Conservation (phyloP, 257 asterid species). For the Catharanthus roseus region DNA sequence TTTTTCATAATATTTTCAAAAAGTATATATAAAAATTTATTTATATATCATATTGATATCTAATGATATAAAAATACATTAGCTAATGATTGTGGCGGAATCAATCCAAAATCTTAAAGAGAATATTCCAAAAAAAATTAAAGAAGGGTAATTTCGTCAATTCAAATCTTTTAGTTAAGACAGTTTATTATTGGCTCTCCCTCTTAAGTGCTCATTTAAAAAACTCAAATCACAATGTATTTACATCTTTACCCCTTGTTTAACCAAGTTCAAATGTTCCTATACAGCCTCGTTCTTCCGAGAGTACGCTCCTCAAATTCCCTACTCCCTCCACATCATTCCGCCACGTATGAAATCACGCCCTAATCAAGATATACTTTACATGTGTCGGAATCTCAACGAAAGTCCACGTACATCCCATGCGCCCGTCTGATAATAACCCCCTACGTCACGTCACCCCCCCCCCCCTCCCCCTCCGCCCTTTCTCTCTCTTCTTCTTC, state of each 20-base stretch:
- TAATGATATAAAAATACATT: too few species aligned
- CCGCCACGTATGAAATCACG: conserved; percentile 15
- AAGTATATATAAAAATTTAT: too few species aligned
- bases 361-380: not conserved
- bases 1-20: too few species aligned
- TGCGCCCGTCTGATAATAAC: conserved; percentile 12
- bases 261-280: not conserved
- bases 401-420: conserved; percentile 18
- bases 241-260: not conserved
- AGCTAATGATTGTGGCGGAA: too few species aligned
- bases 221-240: not conserved
- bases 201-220: not conserved
- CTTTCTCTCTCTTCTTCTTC: conserved; percentile 15
- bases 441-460: conserved; percentile 2
- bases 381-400: conserved; percentile 33
- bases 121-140: not conserved
- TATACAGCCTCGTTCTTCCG: not conserved
- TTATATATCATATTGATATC: too few species aligned
- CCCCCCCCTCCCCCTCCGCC: conserved; percentile 2
- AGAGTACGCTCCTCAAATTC: not conserved
- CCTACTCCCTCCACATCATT: not conserved
- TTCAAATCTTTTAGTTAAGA: conserved; percentile 1
- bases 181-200: not conserved
- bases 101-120: too few species aligned
- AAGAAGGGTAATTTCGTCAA: conserved; percentile 20